A percentile compares a stretch with the other conserved stretches of the same genome.
These are phyloP conservation scores for Populus trichocarpa DNA, from an alignment of 441 rosid species.

Conservation along the genomic window DNA sequence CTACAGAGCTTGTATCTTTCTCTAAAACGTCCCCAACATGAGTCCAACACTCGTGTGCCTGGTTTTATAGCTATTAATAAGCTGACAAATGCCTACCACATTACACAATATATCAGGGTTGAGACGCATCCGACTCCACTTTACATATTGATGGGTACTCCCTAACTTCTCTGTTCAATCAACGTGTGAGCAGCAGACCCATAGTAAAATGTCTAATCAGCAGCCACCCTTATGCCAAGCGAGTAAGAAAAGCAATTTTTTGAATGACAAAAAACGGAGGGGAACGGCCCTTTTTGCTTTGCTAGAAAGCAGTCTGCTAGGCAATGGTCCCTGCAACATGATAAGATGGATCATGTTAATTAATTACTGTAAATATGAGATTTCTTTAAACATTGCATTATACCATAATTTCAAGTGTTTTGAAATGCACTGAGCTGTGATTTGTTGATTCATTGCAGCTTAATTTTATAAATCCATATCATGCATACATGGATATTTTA, in stretches of 20 bases:
- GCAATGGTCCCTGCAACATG: neutral
- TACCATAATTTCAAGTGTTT: neutral
- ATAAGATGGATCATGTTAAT: neutral
- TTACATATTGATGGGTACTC: conserved; percentile 16
- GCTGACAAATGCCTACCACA: conserved; percentile 17
- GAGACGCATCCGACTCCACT: conserved; percentile 13
- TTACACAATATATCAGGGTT: neutral
- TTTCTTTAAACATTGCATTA: neutral
- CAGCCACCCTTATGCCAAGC: neutral
- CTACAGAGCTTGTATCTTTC: conserved; percentile 31
- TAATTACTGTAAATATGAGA: neutral
- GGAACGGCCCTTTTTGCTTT: neutral
- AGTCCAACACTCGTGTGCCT: conserved; percentile 46
- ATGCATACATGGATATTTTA: neutral
- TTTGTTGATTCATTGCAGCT: neutral
- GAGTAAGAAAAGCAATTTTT: neutral
- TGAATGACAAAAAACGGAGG: neutral
- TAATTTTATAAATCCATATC: too few species aligned
- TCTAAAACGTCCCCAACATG: conserved; percentile 17
- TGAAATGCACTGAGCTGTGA: neutral
- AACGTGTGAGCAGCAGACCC: neutral
- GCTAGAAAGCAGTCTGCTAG: neutral
- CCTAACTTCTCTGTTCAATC: neutral
- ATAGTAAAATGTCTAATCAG: neutral
- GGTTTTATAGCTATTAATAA: neutral